Conservation (phyloP, 116 monocot species). For the Cymodocea nodosa region DNA sequence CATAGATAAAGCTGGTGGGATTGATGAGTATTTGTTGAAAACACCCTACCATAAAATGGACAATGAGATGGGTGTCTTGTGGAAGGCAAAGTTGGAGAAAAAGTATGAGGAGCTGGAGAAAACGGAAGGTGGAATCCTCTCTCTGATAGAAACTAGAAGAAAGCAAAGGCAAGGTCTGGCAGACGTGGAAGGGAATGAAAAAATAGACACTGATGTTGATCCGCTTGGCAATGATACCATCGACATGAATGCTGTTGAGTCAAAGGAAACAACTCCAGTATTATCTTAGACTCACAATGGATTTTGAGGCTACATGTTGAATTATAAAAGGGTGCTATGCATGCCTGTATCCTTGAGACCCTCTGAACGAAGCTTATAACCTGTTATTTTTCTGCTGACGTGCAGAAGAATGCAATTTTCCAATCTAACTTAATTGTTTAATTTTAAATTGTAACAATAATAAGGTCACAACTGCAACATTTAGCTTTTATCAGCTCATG, state of each 20-base stretch:
- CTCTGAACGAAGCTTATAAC: too few species aligned
- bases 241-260: not conserved
- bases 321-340: too few species aligned
- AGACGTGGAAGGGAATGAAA: not conserved
- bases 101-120: conserved; percentile 62
- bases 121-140: conserved; percentile 15
- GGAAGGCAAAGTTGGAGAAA: conserved; percentile 81
- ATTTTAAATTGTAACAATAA: too few species aligned
- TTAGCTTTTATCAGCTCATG: too few species aligned
- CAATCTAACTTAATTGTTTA: too few species aligned
- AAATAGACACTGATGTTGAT: not conserved
- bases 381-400: too few species aligned
- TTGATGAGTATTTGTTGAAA: conserved; percentile 84
- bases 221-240: not conserved
- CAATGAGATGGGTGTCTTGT: conserved; percentile 65
- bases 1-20: conserved; percentile 92
- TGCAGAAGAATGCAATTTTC: too few species aligned
- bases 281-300: not conserved
- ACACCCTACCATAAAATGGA: conserved; percentile 84
- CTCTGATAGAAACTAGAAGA: conserved; percentile 9
- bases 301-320: too few species aligned
- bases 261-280: not conserved
- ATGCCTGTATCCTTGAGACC: too few species aligned
- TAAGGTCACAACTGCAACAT: too few species aligned
- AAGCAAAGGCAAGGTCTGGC: not conserved